Evolutionary conservation across 345 rosid genomes (phyloP), one percentile per base, ranked within the genome.

Genomic region (Eucalyptus shirleyi): DNA sequence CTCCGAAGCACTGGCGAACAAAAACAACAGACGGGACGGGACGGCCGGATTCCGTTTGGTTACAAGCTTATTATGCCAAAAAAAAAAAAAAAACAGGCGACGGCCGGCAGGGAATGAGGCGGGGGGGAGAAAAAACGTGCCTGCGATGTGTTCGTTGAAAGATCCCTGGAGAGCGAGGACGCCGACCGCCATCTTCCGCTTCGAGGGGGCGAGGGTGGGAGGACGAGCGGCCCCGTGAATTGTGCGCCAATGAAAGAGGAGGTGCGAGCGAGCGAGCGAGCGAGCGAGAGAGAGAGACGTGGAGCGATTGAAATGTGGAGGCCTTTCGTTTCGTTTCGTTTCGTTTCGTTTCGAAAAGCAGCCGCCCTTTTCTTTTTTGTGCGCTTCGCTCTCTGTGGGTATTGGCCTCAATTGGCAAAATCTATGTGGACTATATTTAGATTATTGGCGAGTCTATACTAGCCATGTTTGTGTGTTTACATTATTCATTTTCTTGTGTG

Each of bases 101-200:
- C 59, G 44, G 55, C 28, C 12, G 47, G 28, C 45, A 45, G 86
- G 81, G 86, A 21, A 77, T 9, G 60, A 44, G 37, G 32, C 42
- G 24, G 40, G 30, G 26, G 45, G 30, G 5, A 42, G 56, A 59
- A 88, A 88, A 59, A 53, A 44, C 77, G 83, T 91, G 91, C 96
- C 98, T 91, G 99, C 96, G 53, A 98, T 94, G 94, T 98, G 99
- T 90, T 98, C 99, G 94, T 98, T 98, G 93, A 97, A 98, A 90
- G 99, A 98, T 42, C 99, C 99, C 94, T 98, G 99, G 62, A 98
- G 93, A 87, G 99, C 99, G 89, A 98, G 95, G 30, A 98, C 99
- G 87, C 99, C 99, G 88, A 97, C 98, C 87, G 95, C 94, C 99
- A 97, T 97, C 59, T 87, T 90, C 83, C 65, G 37, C 65, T 72